Conservation (phyloP, 352 stramenopile species). For the Pythium volutum region DNA sequence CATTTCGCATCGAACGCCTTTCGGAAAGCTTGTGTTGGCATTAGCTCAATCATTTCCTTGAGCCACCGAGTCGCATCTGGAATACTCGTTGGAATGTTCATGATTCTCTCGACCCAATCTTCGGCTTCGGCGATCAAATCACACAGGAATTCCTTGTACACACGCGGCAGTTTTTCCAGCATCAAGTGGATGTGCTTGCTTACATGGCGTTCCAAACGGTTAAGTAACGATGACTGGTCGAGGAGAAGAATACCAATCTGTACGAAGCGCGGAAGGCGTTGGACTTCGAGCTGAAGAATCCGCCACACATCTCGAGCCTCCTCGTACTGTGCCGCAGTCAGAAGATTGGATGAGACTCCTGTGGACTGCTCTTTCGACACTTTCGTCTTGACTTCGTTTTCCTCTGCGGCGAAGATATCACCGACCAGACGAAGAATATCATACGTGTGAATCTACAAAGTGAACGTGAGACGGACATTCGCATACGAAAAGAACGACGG, state of each 20-base stretch:
- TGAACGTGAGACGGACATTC: background rate
- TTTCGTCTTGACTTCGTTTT: conserved; percentile 19
- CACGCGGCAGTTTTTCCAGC: conserved; percentile 37
- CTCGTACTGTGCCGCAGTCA: conserved; percentile 38
- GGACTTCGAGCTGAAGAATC: conserved; percentile 35
- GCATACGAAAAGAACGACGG: background rate
- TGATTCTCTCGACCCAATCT: conserved; percentile 51
- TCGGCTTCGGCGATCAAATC: conserved; percentile 52
- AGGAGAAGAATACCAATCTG: conserved; percentile 54
- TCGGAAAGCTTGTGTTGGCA: conserved; percentile 46
- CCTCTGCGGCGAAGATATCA: conserved; percentile 13
- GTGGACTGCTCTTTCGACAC: conserved; percentile 15
- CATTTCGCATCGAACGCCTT: conserved; percentile 51
- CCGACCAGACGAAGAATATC: conserved; percentile 14
- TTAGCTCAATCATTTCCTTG: conserved; percentile 47
- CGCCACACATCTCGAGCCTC: conserved; percentile 37
- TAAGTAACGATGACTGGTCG: conserved; percentile 45
- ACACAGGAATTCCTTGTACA: conserved; percentile 50
- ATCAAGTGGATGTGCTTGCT: conserved; percentile 34
- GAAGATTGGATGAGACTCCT: background rate
- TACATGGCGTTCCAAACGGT: conserved; percentile 32
- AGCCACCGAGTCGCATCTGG: conserved; percentile 48
- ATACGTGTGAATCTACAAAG: conserved; percentile 13
- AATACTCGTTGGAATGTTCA: conserved; percentile 56
- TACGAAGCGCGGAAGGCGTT: conserved; percentile 27